Conservation (phyloP, 2,329 filamentous ascomycete species). For the Fusarium domesticum region DNA sequence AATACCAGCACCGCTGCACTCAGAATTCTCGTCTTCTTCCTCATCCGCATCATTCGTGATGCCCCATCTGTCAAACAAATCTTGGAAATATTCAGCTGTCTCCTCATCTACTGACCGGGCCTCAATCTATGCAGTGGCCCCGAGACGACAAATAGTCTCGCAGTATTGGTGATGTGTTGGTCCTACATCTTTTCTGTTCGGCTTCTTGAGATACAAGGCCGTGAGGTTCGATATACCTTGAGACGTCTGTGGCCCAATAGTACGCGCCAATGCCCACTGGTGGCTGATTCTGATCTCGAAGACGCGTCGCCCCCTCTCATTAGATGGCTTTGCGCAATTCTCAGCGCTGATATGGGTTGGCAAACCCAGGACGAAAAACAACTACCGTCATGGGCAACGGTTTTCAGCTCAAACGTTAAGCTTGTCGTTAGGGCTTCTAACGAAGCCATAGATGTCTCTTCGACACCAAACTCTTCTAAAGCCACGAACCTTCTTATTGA, state of each 20-base stretch:
- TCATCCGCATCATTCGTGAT: too few species aligned
- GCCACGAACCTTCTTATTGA: conserved; percentile 9
- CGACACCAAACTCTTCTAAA: not conserved
- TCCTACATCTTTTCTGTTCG: conserved; percentile 2
- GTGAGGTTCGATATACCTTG: not conserved
- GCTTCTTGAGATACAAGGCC: conserved; percentile 9
- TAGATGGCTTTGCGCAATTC: conserved; percentile 4
- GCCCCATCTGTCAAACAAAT: too few species aligned
- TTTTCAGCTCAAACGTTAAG: not conserved
- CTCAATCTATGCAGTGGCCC: not conserved
- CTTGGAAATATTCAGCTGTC: too few species aligned
- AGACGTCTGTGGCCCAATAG: conserved; percentile 2
- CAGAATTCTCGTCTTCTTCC: too few species aligned
- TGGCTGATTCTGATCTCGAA: not conserved
- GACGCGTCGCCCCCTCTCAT: not conserved
- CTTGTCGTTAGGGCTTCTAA: not conserved
- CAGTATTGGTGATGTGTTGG: conserved; percentile 7
- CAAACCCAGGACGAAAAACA: not conserved
- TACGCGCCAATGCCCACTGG: not conserved
- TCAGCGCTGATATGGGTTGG: conserved; percentile 3
- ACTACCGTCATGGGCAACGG: not conserved
- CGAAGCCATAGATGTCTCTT: not conserved
- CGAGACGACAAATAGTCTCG: conserved; percentile 1
- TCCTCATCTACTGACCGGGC: too few species aligned
- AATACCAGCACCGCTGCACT: too few species aligned